These are phyloP conservation scores for Neurospora sp. DNA, from an alignment of 495 filamentous ascomycete species.

Conservation along the genomic window DNA sequence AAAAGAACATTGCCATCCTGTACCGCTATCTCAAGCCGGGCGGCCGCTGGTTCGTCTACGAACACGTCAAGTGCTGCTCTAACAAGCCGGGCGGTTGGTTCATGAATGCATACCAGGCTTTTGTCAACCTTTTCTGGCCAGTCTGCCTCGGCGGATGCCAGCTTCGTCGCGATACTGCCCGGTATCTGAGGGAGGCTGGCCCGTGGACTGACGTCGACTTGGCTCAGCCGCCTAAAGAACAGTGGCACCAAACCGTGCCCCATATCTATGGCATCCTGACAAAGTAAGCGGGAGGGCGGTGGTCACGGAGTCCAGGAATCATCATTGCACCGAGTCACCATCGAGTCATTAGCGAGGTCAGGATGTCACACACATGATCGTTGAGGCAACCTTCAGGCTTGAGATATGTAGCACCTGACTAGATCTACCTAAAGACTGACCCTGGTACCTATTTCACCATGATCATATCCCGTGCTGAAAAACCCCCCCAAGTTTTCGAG, in stretches of 20 bases:
- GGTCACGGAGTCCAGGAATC: not conserved
- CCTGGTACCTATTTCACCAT: not conserved
- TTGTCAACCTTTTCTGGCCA: conserved; percentile 41
- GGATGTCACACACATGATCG: not conserved
- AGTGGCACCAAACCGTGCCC: conserved; percentile 40
- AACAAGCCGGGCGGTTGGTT: conserved; percentile 16
- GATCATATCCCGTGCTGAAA: not conserved
- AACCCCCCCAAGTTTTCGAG: not conserved
- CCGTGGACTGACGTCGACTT: conserved; percentile 49
- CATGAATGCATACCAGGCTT: conserved; percentile 2
- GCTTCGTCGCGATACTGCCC: conserved; percentile 46
- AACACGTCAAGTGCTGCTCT: conserved; percentile 50
- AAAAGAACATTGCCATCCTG: conserved; percentile 44
- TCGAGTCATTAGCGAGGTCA: not conserved
- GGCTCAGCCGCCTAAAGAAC: conserved; percentile 30
- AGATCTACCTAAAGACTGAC: not conserved
- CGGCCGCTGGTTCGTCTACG: conserved; percentile 57
- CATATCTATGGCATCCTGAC: conserved; percentile 47
- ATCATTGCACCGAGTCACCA: not conserved
- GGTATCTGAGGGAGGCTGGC: conserved; percentile 40
- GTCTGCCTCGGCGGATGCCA: conserved; percentile 50
- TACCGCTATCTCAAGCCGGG: conserved; percentile 57
- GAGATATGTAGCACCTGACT: not conserved
- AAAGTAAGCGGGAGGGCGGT: conserved; percentile 19
- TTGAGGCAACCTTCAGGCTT: not conserved